Evolutionary conservation across 2,329 filamentous ascomycete species (phyloP).

Genomic region (Aureobasidium zeae): DNA sequence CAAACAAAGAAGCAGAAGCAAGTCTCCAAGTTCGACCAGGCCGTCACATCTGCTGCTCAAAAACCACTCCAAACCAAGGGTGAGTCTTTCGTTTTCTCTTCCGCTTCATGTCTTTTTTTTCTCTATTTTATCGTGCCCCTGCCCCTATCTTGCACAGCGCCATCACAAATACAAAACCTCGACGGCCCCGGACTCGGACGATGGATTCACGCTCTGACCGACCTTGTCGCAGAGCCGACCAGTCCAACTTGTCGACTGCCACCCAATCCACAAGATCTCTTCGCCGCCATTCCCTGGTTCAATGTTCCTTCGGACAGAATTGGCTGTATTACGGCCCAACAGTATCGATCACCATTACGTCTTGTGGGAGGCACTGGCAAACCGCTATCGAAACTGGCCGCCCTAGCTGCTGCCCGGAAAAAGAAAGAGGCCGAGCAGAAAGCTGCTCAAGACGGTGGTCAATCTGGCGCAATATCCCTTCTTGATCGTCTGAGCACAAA

Average conservation of each 20-base stretch:
- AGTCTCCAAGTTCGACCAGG: conserved; percentile 38
- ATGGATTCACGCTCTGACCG: conserved; percentile 11
- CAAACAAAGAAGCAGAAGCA: conserved; percentile 34
- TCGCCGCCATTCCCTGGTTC: conserved; percentile 79
- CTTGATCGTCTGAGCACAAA: conserved; percentile 36
- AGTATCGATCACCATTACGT: conserved; percentile 50
- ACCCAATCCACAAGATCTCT: conserved; percentile 47
- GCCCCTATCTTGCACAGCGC: conserved; percentile 7
- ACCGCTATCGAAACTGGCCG: conserved; percentile 84
- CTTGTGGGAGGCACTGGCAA: conserved; percentile 74
- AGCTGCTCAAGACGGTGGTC: conserved; percentile 18
- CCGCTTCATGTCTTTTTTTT: conserved; percentile 16
- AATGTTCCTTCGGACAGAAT: conserved; percentile 57
- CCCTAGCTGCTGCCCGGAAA: conserved; percentile 74
- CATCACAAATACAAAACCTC: no score
- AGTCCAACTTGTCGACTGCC: background rate
- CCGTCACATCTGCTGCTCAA: conserved; percentile 31
- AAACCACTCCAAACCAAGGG: conserved; percentile 35
- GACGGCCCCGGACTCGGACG: no score
- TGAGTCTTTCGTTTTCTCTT: conserved; percentile 30
- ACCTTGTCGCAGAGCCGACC: conserved; percentile 11
- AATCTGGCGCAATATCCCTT: conserved; percentile 31
- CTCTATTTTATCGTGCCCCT: no score
- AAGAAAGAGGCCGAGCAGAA: conserved; percentile 65
- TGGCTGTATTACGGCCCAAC: conserved; percentile 50